These are phyloP conservation scores for Triticum urartu DNA, from an alignment of 176 grass and related monocot genomes.

Conservation along the genomic window DNA sequence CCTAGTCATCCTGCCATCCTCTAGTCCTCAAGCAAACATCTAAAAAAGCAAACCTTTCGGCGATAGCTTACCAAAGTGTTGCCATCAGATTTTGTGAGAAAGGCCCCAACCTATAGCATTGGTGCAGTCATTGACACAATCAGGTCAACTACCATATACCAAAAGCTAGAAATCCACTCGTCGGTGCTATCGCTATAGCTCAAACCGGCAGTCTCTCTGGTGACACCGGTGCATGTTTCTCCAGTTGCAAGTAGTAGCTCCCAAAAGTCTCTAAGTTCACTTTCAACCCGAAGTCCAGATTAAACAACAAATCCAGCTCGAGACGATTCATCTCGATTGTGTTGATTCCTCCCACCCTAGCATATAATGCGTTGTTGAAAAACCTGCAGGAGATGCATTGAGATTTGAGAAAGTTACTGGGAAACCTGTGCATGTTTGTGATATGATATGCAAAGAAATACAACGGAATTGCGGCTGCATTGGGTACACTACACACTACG, in stretches of 20 bases:
- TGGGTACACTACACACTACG: constrained; percentile 39
- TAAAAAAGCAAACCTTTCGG: no score
- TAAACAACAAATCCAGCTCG: constrained; percentile 75
- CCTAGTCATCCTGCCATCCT: constrained; percentile 10
- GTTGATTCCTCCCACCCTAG: constrained; percentile 80
- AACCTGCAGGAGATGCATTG: constrained; percentile 42
- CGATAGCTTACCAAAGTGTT: no score
- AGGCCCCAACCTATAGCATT: no score
- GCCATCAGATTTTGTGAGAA: no score
- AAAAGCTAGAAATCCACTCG: constrained; percentile 2
- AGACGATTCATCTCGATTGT: constrained; percentile 78
- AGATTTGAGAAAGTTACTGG: not conserved
- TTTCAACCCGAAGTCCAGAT: constrained; percentile 86
- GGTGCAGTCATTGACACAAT: no score
- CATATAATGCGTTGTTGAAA: constrained; percentile 90
- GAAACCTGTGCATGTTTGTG: not conserved
- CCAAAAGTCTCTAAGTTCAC: constrained; percentile 61
- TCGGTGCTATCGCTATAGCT: constrained; percentile 25
- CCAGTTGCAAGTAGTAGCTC: constrained; percentile 69
- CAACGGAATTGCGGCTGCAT: not conserved
- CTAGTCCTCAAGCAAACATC: no score
- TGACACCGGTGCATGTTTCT: constrained; percentile 51
- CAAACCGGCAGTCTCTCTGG: constrained; percentile 59
- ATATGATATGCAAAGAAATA: not conserved
- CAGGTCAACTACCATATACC: no score